Base-by-base conservation (phyloP, 2,329 filamentous ascomycete species). In the Magnaporthiopsis incrustans region DNA sequence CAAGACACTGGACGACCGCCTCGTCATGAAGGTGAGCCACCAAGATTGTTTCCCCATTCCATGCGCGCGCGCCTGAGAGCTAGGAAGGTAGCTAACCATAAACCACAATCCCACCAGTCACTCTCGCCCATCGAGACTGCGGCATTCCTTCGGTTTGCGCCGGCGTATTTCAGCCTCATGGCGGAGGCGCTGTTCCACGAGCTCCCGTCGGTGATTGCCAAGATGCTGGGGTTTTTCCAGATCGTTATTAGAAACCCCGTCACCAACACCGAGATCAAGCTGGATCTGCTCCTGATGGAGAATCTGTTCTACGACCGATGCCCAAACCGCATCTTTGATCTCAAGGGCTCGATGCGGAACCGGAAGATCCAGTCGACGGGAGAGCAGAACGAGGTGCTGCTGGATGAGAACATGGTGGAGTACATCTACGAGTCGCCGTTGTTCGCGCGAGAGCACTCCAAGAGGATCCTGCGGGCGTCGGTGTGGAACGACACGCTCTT, bases 401-500 rank as follows among this genome's bases (percentile, higher is more conserved):
- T 99, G 1, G 95, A 99, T 72, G 96, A 99, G 73, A 99, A 99
- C 76, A 95, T 99, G 84, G 95, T 99, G 12, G 96, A 99, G 74
- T 98, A 96, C 74, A 98, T 99, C 67, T 99, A 97, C 71, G 95
- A 99, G 74, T 96, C 91, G 2, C 96, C 95, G 0, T 83, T 99
- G 22, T 99, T 99, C 74, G 89, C 94, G 12, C 87, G 96, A 60
- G 95, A 99, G 75, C 94, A 99, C 76, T 94, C 92, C 30, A 97
- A 97, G 79, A 97, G 96, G 74, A 83, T 98, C 15, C 85, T 99
- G 38, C 87, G 92, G 67, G 90, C 91, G 63, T 95, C 91, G 12
- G 93, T 99, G 2, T 98, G 92, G 88, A 99, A 99, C 73, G 96
- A 99, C 73, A 99, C 96, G 1, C 81, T 99, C 33, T 99, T 98